Base-by-base conservation (phyloP, 2,329 filamentous ascomycete genomes). In the Colletotrichum echinochloae region DNA sequence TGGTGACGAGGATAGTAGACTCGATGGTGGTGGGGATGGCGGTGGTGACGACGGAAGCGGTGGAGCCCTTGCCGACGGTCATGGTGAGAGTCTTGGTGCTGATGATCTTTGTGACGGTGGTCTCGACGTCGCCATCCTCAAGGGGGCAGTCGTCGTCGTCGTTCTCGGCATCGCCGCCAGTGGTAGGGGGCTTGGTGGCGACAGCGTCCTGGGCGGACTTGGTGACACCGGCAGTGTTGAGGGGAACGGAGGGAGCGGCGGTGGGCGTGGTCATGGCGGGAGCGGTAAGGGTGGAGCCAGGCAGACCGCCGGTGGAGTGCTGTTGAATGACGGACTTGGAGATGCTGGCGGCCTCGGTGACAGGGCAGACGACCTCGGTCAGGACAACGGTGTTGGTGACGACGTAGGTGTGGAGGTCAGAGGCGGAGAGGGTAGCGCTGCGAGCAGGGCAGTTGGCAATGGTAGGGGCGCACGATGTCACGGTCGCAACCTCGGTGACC, bases 391-490 rank as follows among this genome's bases (percentile, higher is more conserved):
- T 82, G 74, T 83, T 76, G 68, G 82, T 84, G 70, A 81, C 77
- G 57, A 79, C 74, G 64, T 76, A 71, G 66, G 77, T 77, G 61
- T 74, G 70, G 75, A 77, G 79, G 72, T 81, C 78, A 18, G 76
- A 74, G 73, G 79, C 78, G 68, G 82, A 80, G 56, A 83, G 75
- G 70, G 76, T 74, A 61, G 78, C 78, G 61, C 80, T 75, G 61
- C 74, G 79, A 28, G 79, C 76, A 65, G 82, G 82, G 80, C 88
- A 90, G 87, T 89, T 81, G 79, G 87, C 88, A 77, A 88, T 83
- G 66, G 84, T 86, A 66, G 88, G 81, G 72, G 82, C 86, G 78
- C 88, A 90, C 68, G 86, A 88, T 75, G 84, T 89, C 80, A 89
- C 82, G 79, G 88, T 90, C 72, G 86, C 81, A 73, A 88, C 80